Evolutionary conservation across 2,329 filamentous ascomycete species (phyloP), one percentile per base, ranked within the genome.

Genomic region (Cercospora zeina): DNA sequence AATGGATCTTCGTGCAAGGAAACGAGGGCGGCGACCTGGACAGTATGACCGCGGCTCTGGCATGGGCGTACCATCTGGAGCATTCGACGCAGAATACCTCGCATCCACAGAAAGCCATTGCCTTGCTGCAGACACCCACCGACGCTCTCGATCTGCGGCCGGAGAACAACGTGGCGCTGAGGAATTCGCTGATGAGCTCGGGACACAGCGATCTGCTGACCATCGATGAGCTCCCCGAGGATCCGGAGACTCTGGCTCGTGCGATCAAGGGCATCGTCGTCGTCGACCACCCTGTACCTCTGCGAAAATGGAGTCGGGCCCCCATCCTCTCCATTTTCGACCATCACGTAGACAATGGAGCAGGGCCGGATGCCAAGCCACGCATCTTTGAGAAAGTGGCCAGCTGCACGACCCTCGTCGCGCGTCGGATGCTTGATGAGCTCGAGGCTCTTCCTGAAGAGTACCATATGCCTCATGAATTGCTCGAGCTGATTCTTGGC

Each of bases 391-490:
- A 81, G 63, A 76, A 69, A 54, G 73, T 76, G 0, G 78, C 78
- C 4, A 78, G 76, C 63, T 81, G 79, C 71, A 79, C 79, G 0
- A 78, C 77, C 3, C 68, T 81, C 6, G 79, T 81, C 0, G 78
- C 78, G 2, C 74, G 78, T 13, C 77, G 79, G 62, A 79, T 81
- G 76, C 75, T 81, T 27, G 73, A 80, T 57, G 79, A 80, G 65
- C 72, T 80, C 2, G 79, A 80, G 64, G 59, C 69, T 19, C 69
- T 80, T 1, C 74, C 76, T 0, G 67, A 78, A 58, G 78, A 80
- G 66, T 81, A 81, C 65, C 79, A 81, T 62, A 71, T 81, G 72
- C 77, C 79, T 4, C 79, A 81, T 62, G 79, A 81, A 66, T 73
- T 81, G 16, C 76, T 81, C n/a, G 78, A 80, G 66, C 73, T 81